Base-by-base conservation (phyloP, 768 basidiomycete species). In the Kwoniella botswanensis region DNA sequence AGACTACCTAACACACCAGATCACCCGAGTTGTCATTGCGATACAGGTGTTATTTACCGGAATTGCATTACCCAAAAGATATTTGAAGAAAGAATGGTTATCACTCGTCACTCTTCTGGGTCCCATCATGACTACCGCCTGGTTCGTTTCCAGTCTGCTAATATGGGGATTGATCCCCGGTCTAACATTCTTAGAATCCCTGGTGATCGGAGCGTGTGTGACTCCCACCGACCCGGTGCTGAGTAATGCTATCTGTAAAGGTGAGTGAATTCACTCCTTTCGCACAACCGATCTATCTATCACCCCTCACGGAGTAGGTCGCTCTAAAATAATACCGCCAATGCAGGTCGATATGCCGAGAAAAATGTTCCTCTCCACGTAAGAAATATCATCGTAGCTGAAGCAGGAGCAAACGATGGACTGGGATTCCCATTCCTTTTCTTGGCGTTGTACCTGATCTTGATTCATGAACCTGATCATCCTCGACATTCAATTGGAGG, bases 191-290 rank as follows among this genome's bases (percentile, higher is more conserved):
- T 73, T 83, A 41, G 86, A 86, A 61, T 66, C 71, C 18, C 73
- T 86, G 41, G 81, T 82, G 43, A 85, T 86, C 60, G 81, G 80
- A 0, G 82, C 84, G 0, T 85, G 84, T 68, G 78, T 86, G 21
- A 85, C 85, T 0, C 85, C 85, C 9, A 86, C 85, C 0, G 86
- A 86, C 68, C 86, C 86, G 0, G 85, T 85, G 21, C 64, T 85
- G 11, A 82, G 84, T 7, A 84, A 84, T 55, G 75, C 82, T 24
- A 78, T 81, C 54, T 82, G 75, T 62, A 75, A 79, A 66, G 77
- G 75, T 73, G 24, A 53, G 70, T 52, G 2, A 22, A 11, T 10
- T 21, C 11, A 18, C 10, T 9, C 15, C 46, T 12, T 63, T 1
- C 18, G 18, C 18, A 21, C 1, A 26, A 26, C 26, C 26, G 26